Evolutionary conservation across 495 filamentous ascomycete genomes (phyloP).

Genomic region (Xeromyces bisporus): DNA sequence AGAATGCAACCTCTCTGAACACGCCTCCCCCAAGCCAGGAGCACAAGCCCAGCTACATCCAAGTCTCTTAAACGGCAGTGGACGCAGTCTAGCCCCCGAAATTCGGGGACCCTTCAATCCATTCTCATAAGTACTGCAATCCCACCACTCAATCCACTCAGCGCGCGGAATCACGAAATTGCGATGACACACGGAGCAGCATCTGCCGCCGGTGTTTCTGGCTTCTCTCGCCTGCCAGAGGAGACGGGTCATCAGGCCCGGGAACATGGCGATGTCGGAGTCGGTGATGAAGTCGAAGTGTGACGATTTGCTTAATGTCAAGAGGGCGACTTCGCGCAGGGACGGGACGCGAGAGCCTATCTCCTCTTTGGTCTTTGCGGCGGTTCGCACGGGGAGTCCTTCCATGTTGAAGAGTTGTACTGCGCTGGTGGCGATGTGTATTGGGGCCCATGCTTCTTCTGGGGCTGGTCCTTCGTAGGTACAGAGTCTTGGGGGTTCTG

Average conservation of each 20-base stretch:
- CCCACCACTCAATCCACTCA: conserved; percentile 66
- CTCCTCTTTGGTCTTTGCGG: neutral
- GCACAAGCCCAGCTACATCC: conserved; percentile 55
- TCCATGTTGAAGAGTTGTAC: conserved; percentile 27
- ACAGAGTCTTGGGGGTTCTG: conserved; percentile 6
- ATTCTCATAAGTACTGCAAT: conserved; percentile 28
- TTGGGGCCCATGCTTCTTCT: conserved; percentile 21
- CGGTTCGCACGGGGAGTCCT: conserved; percentile 14
- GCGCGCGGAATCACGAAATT: conserved; percentile 41
- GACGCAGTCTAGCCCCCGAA: conserved; percentile 20
- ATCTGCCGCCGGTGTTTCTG: conserved; percentile 31
- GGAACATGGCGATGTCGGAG: conserved; percentile 21
- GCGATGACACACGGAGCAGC: conserved; percentile 43
- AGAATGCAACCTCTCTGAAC: neutral
- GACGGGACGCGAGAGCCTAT: conserved; percentile 26
- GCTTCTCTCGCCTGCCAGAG: conserved; percentile 26
- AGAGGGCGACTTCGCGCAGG: conserved; percentile 41
- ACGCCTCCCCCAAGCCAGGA: conserved; percentile 11
- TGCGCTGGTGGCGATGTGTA: conserved; percentile 31
- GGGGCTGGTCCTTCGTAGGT: conserved; percentile 17
- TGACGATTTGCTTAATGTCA: conserved; percentile 24
- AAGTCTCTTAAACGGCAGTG: conserved; percentile 44
- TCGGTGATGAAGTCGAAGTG: conserved; percentile 29
- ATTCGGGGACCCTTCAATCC: conserved; percentile 23
- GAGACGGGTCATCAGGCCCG: conserved; percentile 21